Evolutionary conservation across 2,329 filamentous ascomycete species (phyloP).

Genomic region (Aspergillus hiratsukae): DNA sequence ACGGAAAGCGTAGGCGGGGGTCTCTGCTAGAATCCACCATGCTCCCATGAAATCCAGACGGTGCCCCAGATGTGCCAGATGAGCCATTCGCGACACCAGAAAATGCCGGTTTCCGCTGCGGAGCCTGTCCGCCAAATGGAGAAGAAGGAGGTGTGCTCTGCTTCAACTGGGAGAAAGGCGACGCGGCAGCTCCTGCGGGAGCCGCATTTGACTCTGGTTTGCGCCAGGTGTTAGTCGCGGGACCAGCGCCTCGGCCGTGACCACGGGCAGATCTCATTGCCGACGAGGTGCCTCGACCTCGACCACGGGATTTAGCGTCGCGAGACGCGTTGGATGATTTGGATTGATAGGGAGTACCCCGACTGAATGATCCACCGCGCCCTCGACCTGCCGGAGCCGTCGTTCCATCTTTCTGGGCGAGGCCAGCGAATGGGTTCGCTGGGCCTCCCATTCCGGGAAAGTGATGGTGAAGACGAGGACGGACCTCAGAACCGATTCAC

Average conservation of each 20-base stretch:
- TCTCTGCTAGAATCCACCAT: constrained; percentile 13
- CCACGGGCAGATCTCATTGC: constrained; percentile 14
- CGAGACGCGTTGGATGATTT: constrained; percentile 15
- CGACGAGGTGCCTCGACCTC: constrained; percentile 15
- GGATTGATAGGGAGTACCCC: constrained; percentile 13
- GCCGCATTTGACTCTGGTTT: constrained; percentile 10
- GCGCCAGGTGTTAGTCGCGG: constrained; percentile 15
- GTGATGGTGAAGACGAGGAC: constrained; percentile 18
- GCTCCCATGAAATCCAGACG: constrained; percentile 11
- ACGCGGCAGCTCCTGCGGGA: constrained; percentile 7
- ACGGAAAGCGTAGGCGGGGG: constrained; percentile 9
- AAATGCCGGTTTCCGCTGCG: constrained; percentile 19
- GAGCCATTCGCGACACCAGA: constrained; percentile 15
- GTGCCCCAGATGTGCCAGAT: constrained; percentile 9
- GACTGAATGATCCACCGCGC: constrained; percentile 17
- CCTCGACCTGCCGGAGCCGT: constrained; percentile 22
- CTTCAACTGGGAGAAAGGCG: constrained; percentile 24
- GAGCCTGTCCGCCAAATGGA: constrained; percentile 11
- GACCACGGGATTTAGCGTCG: constrained; percentile 17
- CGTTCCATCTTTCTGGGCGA: constrained; percentile 23
- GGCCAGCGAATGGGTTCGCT: constrained; percentile 25
- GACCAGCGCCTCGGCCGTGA: constrained; percentile 15
- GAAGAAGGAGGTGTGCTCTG: constrained; percentile 14
- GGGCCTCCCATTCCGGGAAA: constrained; percentile 29
- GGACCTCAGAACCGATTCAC: constrained; percentile 12